These are phyloP conservation scores for Rhynchospora breviuscula DNA, from an alignment of 176 grass and related monocot species.

Conservation along the genomic window DNA sequence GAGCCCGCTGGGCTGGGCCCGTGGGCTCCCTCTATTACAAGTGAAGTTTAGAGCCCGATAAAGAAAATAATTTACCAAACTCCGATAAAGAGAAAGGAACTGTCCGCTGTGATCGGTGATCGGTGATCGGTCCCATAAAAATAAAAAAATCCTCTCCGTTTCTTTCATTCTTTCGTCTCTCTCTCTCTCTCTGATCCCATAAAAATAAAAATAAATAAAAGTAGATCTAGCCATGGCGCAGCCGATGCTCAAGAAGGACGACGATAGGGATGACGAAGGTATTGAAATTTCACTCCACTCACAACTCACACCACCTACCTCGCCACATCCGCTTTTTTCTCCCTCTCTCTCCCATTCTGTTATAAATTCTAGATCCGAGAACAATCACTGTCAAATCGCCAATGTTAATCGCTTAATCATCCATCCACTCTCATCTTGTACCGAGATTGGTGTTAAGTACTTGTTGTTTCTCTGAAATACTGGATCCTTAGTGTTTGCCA, in stretches of 20 bases:
- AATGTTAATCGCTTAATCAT: background rate
- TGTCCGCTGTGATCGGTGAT: too few relatives aligned
- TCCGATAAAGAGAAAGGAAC: too few relatives aligned
- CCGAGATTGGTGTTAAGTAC: too few relatives aligned
- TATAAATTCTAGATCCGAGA: constrained; percentile 4
- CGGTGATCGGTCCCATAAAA: too few relatives aligned
- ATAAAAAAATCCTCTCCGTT: background rate
- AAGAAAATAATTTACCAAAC: too few relatives aligned
- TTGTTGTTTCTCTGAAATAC: too few relatives aligned
- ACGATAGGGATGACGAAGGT: constrained; percentile 96
- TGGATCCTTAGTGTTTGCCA: background rate
- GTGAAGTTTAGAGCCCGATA: too few relatives aligned
- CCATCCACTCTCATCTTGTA: too few relatives aligned
- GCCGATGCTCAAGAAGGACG: constrained; percentile 94
- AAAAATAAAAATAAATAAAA: too few relatives aligned
- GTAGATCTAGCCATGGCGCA: constrained; percentile 60
- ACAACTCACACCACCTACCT: background rate
- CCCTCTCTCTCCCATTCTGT: constrained; percentile 17
- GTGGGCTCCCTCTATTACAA: too few relatives aligned
- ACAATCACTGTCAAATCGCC: background rate
- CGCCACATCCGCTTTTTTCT: background rate
- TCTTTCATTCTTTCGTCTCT: background rate
- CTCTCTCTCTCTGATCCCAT: background rate
- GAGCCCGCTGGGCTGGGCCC: too few relatives aligned
- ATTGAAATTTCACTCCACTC: background rate